These are phyloP conservation scores for Fusarium torreyae DNA, from an alignment of 2,329 filamentous ascomycete genomes.

Conservation along the genomic window DNA sequence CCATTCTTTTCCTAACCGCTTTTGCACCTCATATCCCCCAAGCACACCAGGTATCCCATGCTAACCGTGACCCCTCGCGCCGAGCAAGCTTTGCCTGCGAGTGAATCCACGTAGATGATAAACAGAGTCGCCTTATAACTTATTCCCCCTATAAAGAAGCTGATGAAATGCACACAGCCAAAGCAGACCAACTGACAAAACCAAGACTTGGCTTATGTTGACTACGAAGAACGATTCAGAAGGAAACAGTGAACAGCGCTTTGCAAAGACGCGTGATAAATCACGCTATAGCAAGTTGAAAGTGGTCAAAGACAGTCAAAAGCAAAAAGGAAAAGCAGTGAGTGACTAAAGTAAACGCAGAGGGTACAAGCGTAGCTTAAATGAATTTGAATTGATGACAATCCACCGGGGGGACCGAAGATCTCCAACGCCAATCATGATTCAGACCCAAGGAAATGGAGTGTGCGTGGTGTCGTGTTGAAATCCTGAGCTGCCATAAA, in stretches of 20 bases:
- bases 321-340: conserved; percentile 45
- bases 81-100: conserved; percentile 19
- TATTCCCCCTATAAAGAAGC: conserved; percentile 15
- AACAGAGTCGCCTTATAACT: conserved; percentile 15
- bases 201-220: conserved; percentile 12
- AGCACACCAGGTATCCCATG: conserved; percentile 25
- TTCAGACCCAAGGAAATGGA: conserved; percentile 56
- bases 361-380: conserved; percentile 50
- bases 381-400: conserved; percentile 58
- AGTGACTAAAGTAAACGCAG: conserved; percentile 47
- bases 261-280: conserved; percentile 40
- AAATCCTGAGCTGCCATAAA: conserved; percentile 53
- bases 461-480: conserved; percentile 51
- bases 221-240: conserved; percentile 41
- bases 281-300: conserved; percentile 38
- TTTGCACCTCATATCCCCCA: conserved; percentile 28
- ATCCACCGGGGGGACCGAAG: conserved; percentile 54
- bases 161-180: conserved; percentile 20
- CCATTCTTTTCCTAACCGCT: conserved; percentile 36
- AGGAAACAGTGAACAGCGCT: conserved; percentile 18
- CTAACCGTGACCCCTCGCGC: conserved; percentile 32
- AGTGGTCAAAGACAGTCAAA: conserved; percentile 46
- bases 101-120: conserved; percentile 7
- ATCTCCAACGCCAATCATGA: conserved; percentile 62
- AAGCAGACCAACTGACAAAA: conserved; percentile 10